Conservation (phyloP, 495 filamentous ascomycete genomes). For the Lepidopterella palustris region DNA sequence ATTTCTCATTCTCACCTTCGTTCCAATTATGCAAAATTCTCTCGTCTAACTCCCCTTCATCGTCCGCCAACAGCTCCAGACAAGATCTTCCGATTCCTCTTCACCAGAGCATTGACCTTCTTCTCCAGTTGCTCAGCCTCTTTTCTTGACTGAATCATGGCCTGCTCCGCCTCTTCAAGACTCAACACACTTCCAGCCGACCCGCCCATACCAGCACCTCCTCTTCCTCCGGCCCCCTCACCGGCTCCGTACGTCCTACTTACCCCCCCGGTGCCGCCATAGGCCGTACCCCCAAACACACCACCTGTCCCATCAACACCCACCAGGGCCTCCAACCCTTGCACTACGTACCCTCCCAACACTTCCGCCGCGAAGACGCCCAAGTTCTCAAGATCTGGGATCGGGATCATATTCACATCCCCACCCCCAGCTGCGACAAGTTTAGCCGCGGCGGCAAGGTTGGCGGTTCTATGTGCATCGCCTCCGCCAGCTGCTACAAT, state of each 20-base stretch:
- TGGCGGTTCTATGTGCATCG: constrained; percentile 5
- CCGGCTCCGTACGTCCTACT: constrained; percentile 3
- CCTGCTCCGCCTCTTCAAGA: constrained; percentile 57
- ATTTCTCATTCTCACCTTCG: no score
- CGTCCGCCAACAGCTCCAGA: background rate
- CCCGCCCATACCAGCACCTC: background rate
- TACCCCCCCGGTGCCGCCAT: constrained; percentile 2
- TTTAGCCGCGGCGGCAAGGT: constrained; percentile 12
- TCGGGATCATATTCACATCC: background rate
- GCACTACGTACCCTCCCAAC: constrained; percentile 19
- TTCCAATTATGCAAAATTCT: no score
- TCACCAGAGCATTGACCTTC: constrained; percentile 52
- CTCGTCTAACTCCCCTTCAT: background rate
- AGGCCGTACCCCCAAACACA: background rate
- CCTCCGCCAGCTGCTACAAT: no score
- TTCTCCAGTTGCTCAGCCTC: constrained; percentile 67
- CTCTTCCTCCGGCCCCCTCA: constrained; percentile 5
- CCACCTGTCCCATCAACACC: constrained; percentile 16
- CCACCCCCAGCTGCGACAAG: constrained; percentile 18
- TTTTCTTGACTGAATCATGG: constrained; percentile 50
- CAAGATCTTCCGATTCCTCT: constrained; percentile 52
- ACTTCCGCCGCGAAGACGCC: constrained; percentile 22
- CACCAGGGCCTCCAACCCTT: constrained; percentile 25
- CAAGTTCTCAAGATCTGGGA: constrained; percentile 19
- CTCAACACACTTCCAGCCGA: constrained; percentile 40